Base-by-base conservation (phyloP, 768 basidiomycete species). In the Cystobasidium ongulense region DNA sequence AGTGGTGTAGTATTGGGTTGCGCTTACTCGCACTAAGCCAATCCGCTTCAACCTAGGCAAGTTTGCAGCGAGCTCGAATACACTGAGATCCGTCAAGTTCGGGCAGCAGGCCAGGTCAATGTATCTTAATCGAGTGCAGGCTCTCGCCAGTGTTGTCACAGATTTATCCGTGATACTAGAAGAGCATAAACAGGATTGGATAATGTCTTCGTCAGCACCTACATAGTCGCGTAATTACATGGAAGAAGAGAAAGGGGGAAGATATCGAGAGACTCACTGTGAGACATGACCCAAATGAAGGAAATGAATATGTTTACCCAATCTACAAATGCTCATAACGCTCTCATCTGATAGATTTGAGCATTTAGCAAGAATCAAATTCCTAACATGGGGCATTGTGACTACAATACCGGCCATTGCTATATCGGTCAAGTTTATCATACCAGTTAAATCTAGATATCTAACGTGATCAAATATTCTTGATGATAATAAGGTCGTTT, bases 91-190 rank as follows among this genome's bases (percentile, higher is more conserved):
- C 29, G 95, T 95, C 61, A 99, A 83, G 41, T 87, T 85, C 1
- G 86, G 83, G 78, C 95, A 98, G 82, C 93, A 93, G 4, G 96
- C 96, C 75, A 99, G 88, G 81, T 99, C 96, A 76, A 99, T 88
- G 80, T 98, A 99, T 78, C 96, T 85, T 76, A 99, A 81, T 35
- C 95, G 85, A 0, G 90, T 92, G 81, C 96, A 99, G 39, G 87
- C 85, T 52, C 91, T 85, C 13, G 92, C 94, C 27, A 99, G 84
- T 11, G 86, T 85, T 70, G 87, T 88, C 39, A 99, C 89, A 8
- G 90, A 91, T 46, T 86, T 86, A 81, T 99, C 96, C 7, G 92
- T 95, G 75, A 98, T 92, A 77, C 87, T 88, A 11, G 27, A 23
- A 23, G 46, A 18, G 31, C 17, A 53, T 18, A 21, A 4, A 59